phyloP scores from a whole-genome alignment of 1,139 yeast genomes.

The Magnusiomyces suaveolens region DNA sequence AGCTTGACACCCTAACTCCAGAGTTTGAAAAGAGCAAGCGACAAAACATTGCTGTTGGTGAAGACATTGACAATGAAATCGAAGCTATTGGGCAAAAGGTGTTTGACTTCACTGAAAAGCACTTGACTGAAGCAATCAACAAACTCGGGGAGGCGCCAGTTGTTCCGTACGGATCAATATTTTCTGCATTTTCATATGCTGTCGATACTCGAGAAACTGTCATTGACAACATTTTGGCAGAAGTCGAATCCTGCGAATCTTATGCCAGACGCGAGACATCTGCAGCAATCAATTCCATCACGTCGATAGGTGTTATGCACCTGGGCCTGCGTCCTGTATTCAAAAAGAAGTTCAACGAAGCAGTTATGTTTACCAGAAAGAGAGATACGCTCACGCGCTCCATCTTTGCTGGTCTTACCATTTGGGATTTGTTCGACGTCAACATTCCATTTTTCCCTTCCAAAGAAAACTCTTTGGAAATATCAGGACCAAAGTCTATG shows the following conservation, averaged over 20 bases:
- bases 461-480: neutral
- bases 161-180: slow-evolving; percentile 52
- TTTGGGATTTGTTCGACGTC: slow-evolving; percentile 63
- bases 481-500: slow-evolving; percentile 31
- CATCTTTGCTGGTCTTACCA: slow-evolving; percentile 48
- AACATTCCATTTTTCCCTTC: slow-evolving; percentile 19
- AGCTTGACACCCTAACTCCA: slow-evolving; percentile 44
- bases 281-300: slow-evolving; percentile 52
- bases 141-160: slow-evolving; percentile 49
- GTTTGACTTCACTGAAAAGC: slow-evolving; percentile 51
- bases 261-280: slow-evolving; percentile 55
- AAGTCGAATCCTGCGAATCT: slow-evolving; percentile 59
- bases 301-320: slow-evolving; percentile 41
- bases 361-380: slow-evolving; percentile 73
- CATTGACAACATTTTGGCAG: slow-evolving; percentile 50
- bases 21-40: slow-evolving; percentile 46
- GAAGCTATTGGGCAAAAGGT: slow-evolving; percentile 52
- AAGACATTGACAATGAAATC: slow-evolving; percentile 50
- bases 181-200: slow-evolving; percentile 63
- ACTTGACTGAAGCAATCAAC: slow-evolving; percentile 45
- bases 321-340: slow-evolving; percentile 43
- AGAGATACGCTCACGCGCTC: slow-evolving; percentile 55
- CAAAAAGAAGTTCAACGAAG: slow-evolving; percentile 62
- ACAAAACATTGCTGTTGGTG: slow-evolving; percentile 47
- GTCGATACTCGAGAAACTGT: slow-evolving; percentile 58